Base-by-base conservation (phyloP, 345 rosid species). In the Corymbia maculata region DNA sequence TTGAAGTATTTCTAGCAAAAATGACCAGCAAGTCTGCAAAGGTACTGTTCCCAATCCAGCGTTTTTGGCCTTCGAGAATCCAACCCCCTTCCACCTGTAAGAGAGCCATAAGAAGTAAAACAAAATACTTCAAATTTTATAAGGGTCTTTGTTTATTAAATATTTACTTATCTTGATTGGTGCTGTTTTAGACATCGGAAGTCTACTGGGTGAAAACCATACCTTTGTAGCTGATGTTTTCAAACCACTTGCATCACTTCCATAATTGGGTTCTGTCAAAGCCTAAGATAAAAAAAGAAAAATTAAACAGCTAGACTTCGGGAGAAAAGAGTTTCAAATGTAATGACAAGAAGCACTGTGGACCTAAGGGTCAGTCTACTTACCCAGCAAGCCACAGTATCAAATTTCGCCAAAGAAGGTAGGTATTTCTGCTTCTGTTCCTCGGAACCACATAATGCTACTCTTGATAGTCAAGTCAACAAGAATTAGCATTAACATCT, bases 11-110 rank as follows among this genome's bases (percentile, higher is more conserved):
- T 91, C 99, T 91, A 32, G 98, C 98, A 91, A 98, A 95, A 89
- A 96, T 92, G 92, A 97, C 84, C 91, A 97, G 90, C 85, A 98
- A n/a, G 92, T 97, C 99, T 7, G 99, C 98, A 91, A 98, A 98
- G 47, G 99, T 97, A 91, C 98, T 94, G 91, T 98, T 97, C 91
- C 99, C 99, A 57, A 98, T 98, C 99, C 99, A 98, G 88, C 99
- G 98, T 90, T 98, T 98, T 90, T 97, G 96, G 79, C 99, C 99
- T 86, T 96, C 93, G 13, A 98, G 94, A 88, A 92, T 88, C 99
- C 99, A 97, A 87, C 99, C 99, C 86, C 98, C 98, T 89, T 94
- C 93, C 8, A 95, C 98, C 99, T 97, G 88, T 91, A 79, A 51
- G 88, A 68, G 59, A 53, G 30, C 68, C 52, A 86, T 19, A 51